Percentiles rank a stretch among this genome's conserved stretches.
Conservation (phyloP, 495 filamentous ascomycete species). For the Hypoxylon rickii region DNA sequence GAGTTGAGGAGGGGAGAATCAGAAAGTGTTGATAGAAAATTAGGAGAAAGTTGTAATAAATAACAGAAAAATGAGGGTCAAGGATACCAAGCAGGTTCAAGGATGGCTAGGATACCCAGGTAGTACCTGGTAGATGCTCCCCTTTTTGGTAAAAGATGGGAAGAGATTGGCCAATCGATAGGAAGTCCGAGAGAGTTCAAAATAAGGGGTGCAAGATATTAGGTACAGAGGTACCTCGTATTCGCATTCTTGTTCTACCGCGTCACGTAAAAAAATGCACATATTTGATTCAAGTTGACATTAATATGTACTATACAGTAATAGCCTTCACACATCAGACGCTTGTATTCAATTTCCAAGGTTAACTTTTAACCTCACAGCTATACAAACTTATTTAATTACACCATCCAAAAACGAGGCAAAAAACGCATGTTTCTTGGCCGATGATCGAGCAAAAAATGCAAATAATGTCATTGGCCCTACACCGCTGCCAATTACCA, state of each 20-base stretch:
- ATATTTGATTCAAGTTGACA: not conserved
- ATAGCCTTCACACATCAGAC: too few relatives aligned
- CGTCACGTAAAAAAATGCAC: too few relatives aligned
- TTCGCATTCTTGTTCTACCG: slow-evolving; percentile 31
- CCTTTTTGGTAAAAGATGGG: slow-evolving; percentile 32
- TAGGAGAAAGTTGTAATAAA: slow-evolving; percentile 11
- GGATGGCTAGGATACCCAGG: too few relatives aligned
- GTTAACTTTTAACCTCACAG: not conserved
- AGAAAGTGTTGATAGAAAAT: slow-evolving; percentile 9
- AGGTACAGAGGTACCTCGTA: slow-evolving; percentile 32
- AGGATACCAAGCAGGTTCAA: too few relatives aligned
- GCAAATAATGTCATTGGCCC: slow-evolving; percentile 7
- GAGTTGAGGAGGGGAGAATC: not conserved
- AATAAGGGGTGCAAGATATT: not conserved
- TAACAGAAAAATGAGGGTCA: slow-evolving; percentile 14
- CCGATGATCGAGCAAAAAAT: slow-evolving; percentile 12
- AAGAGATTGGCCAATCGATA: slow-evolving; percentile 38
- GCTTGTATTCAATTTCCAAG: too few relatives aligned
- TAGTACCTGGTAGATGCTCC: too few relatives aligned
- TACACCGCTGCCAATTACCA: slow-evolving; percentile 20
- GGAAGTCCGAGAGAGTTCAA: slow-evolving; percentile 1
- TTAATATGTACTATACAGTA: too few relatives aligned
- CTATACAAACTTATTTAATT: not conserved
- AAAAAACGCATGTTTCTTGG: not conserved
- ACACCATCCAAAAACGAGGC: not conserved